Conservation (phyloP, 129 eudicot species). For the Flaveria brownii region DNA sequence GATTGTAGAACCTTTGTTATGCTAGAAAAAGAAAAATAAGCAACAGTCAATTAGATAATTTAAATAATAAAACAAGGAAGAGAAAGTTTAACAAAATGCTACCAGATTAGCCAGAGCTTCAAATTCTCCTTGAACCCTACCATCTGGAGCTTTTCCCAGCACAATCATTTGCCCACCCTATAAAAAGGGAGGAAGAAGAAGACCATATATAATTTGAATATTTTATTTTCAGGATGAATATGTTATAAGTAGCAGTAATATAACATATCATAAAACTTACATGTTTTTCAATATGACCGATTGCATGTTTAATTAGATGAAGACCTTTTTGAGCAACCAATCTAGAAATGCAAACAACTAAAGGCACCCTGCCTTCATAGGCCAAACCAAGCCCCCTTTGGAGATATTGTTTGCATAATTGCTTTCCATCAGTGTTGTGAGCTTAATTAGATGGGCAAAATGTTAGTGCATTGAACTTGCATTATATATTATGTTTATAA, state of each 20-base stretch:
- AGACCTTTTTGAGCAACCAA: slow-evolving; percentile 96
- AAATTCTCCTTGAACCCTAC: slow-evolving; percentile 57
- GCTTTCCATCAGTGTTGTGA: slow-evolving; percentile 50
- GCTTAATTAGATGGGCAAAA: slow-evolving; percentile 44
- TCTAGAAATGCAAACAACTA: slow-evolving; percentile 83
- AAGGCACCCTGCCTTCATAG: slow-evolving; percentile 52
- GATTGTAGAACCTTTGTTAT: slow-evolving; percentile 58
- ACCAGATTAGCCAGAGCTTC: slow-evolving; percentile 60
- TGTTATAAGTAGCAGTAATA: slow-evolving; percentile 6
- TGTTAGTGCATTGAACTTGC: background rate
- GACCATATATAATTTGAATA: background rate
- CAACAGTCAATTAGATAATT: slow-evolving; percentile 1
- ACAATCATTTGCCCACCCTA: slow-evolving; percentile 78
- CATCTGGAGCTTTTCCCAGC: slow-evolving; percentile 69
- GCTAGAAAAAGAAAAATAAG: slow-evolving; percentile 52
- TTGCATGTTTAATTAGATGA: slow-evolving; percentile 75
- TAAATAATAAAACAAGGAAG: background rate
- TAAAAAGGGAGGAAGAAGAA: slow-evolving; percentile 1
- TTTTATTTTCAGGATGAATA: background rate
- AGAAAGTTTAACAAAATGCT: background rate
- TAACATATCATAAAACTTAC: slow-evolving; percentile 43
- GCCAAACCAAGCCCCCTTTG: slow-evolving; percentile 77
- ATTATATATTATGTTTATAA: background rate
- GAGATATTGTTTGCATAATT: slow-evolving; percentile 68
- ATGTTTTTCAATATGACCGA: slow-evolving; percentile 61